Evolutionary conservation across 306 rosid genomes (phyloP).

Genomic region (Abrus pulchellus): DNA sequence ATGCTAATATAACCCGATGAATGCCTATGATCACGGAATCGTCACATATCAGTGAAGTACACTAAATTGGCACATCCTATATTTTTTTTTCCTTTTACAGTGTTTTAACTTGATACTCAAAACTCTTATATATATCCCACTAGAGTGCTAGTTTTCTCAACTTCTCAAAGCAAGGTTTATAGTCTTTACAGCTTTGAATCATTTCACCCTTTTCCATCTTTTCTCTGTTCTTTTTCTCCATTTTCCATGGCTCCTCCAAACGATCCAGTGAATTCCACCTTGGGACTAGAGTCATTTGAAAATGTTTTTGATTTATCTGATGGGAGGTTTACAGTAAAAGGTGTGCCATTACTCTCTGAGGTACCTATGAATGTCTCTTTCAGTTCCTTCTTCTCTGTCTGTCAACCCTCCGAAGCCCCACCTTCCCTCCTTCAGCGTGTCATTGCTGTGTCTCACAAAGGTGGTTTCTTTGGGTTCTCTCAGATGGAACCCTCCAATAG

Average conservation of each 20-base stretch:
- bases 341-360: conserved; percentile 64
- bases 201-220: not conserved
- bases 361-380: conserved; percentile 81
- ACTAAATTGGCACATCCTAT: not conserved
- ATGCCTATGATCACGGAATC: not conserved
- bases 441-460: conserved; percentile 60
- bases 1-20: not conserved
- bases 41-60: not conserved
- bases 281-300: conserved; percentile 36
- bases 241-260: conserved; percentile 75
- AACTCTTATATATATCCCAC: not conserved
- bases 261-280: conserved; percentile 46
- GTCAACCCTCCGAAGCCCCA: conserved; percentile 64
- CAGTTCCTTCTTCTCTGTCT: conserved; percentile 60
- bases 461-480: conserved; percentile 82
- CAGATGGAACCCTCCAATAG: conserved; percentile 62
- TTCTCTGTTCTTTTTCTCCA: not conserved
- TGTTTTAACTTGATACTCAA: not conserved
- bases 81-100: not conserved
- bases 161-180: conserved; percentile 12
- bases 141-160: not conserved
- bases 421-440: conserved; percentile 64
- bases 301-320: conserved; percentile 58
- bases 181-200: not conserved
- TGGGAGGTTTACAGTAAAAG: conserved; percentile 60